phyloP scores from a whole-genome alignment of 805 yeast genomes.

The Metschnikowia vanudenii region DNA sequence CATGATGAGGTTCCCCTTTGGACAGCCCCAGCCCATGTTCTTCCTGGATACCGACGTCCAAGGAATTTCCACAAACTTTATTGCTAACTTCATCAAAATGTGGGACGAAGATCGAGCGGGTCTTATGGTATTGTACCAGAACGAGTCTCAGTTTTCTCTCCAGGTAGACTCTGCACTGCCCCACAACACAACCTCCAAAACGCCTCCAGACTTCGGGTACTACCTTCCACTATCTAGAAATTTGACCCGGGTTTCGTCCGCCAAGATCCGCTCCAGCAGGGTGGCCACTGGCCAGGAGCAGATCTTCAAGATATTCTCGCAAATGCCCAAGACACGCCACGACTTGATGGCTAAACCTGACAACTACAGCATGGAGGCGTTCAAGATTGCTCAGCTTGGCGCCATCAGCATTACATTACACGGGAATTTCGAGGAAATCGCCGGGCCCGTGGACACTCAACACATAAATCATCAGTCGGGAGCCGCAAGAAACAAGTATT shows the following conservation, averaged over 20 bases:
- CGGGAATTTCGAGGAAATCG: conserved; percentile 77
- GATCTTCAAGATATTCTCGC: conserved; percentile 58
- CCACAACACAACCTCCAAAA: conserved; percentile 27
- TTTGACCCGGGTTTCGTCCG: conserved; percentile 57
- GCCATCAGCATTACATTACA: conserved; percentile 81
- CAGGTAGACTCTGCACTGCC: conserved; percentile 76
- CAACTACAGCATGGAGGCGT: conserved; percentile 73
- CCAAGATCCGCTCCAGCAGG: conserved; percentile 55
- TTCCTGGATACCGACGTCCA: conserved; percentile 78
- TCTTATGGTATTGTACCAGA: conserved; percentile 70
- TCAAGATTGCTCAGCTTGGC: conserved; percentile 65
- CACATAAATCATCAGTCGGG: conserved; percentile 19
- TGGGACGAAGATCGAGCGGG: conserved; percentile 83
- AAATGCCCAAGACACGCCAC: conserved; percentile 80
- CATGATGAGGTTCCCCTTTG: conserved; percentile 56
- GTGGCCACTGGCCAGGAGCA: conserved; percentile 67
- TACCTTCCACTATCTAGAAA: conserved; percentile 78
- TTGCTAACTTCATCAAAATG: conserved; percentile 67
- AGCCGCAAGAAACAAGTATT: conserved; percentile 18
- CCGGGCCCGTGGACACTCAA: conserved; percentile 46
- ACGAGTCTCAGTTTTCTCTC: conserved; percentile 80
- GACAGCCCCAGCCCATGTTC: conserved; percentile 60
- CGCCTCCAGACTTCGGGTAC: conserved; percentile 52
- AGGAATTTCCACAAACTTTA: conserved; percentile 68
- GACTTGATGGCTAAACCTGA: conserved; percentile 60